Percentiles rank a stretch among this genome's conserved stretches.
phyloP scores from a whole-genome alignment of 2,329 filamentous ascomycete genomes.

The Nothophoma quercina region DNA sequence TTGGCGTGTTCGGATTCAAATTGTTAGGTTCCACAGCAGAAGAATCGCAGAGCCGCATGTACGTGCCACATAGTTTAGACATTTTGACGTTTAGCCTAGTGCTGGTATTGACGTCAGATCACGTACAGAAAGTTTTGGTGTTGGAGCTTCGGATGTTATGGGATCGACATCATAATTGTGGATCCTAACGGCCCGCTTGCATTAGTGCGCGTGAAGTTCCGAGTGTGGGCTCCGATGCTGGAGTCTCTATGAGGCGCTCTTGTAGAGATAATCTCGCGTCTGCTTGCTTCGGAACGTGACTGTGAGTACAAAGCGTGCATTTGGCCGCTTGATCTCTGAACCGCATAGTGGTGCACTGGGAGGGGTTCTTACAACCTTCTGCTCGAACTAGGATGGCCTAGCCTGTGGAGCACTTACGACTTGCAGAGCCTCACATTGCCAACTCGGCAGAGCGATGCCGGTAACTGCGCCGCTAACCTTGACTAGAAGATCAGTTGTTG shows the following conservation, averaged over 20 bases:
- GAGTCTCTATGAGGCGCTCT: too few relatives aligned
- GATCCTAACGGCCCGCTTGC: background rate
- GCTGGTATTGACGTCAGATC: slow-evolving; percentile 7
- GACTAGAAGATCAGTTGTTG: too few relatives aligned
- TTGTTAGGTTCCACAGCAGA: background rate
- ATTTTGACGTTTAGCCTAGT: background rate
- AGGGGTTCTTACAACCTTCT: background rate
- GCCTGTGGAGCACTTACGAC: background rate
- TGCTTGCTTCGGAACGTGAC: background rate
- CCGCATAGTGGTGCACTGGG: too few relatives aligned
- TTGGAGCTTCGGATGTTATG: background rate
- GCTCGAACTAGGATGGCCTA: background rate
- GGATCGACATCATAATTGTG: slow-evolving; percentile 10
- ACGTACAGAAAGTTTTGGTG: background rate
- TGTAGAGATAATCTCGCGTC: too few relatives aligned
- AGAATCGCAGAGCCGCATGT: background rate
- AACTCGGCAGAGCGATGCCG: too few relatives aligned
- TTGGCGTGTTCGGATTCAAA: background rate
- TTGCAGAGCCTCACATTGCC: slow-evolving; percentile 2
- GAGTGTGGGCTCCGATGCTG: background rate
- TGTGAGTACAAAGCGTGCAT: too few relatives aligned
- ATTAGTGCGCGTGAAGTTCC: background rate
- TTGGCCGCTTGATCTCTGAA: too few relatives aligned
- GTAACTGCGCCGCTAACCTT: too few relatives aligned
- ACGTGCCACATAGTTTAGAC: background rate